These are phyloP conservation scores for Ustilago crameri DNA, from an alignment of 1,284 basidiomycete genomes.

Conservation along the genomic window DNA sequence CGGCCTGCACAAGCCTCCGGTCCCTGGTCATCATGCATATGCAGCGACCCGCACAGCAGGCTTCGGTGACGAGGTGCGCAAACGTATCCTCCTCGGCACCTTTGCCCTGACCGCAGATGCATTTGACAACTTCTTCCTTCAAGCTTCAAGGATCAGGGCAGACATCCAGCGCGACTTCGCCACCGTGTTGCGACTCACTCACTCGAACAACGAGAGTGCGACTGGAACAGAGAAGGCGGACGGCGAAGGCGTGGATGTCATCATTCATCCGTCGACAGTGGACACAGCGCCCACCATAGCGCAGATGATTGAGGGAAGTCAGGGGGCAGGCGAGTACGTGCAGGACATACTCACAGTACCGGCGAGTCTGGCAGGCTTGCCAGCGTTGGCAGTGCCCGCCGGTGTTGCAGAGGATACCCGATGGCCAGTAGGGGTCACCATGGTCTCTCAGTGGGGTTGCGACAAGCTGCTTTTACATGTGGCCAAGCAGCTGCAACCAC, in stretches of 20 bases:
- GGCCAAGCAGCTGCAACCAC: constrained; percentile 71
- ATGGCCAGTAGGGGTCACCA: constrained; percentile 86
- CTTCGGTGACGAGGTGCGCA: constrained; percentile 87
- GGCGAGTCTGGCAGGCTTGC: constrained; percentile 87
- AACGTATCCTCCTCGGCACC: constrained; percentile 88
- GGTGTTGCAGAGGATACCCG: constrained; percentile 56
- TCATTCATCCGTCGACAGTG: constrained; percentile 76
- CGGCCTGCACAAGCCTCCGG: constrained; percentile 66
- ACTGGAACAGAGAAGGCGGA: neutral
- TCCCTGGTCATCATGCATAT: constrained; percentile 45
- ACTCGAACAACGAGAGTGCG: neutral
- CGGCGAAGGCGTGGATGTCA: constrained; percentile 75
- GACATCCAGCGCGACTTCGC: constrained; percentile 81
- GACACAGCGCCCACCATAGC: constrained; percentile 56
- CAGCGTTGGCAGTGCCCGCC: constrained; percentile 81
- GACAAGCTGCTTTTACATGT: constrained; percentile 77
- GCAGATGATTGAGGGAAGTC: constrained; percentile 2
- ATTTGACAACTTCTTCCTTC: constrained; percentile 95
- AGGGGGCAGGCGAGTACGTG: constrained; percentile 73
- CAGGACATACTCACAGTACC: constrained; percentile 94
- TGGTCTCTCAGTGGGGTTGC: constrained; percentile 90
- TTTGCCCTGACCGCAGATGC: constrained; percentile 91
- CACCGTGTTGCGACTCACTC: constrained; percentile 74
- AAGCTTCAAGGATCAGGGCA: constrained; percentile 83
- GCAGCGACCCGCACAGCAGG: constrained; percentile 71